Percentiles rank a stretch among this genome's conserved stretches.
Conservation (phyloP, 768 basidiomycete genomes). For the Calvatia gigantea region DNA sequence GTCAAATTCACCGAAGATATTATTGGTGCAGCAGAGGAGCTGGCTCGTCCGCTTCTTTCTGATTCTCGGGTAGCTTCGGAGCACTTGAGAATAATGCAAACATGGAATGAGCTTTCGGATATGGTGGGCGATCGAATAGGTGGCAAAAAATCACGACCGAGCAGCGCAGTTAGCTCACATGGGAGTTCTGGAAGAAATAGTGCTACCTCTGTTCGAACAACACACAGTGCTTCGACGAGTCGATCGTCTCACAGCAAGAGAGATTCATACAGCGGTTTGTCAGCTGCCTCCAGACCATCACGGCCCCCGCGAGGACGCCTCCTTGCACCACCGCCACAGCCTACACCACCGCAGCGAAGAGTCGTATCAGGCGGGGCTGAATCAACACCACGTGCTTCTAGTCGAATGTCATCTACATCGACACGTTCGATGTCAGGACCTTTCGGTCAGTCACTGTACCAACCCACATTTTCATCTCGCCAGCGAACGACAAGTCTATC, state of each 20-base stretch:
- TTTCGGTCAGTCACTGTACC: slow-evolving; percentile 43
- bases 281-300: slow-evolving; percentile 26
- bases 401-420: slow-evolving; percentile 53
- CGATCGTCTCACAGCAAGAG: slow-evolving; percentile 22
- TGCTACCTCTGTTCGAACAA: slow-evolving; percentile 37
- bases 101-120: slow-evolving; percentile 77
- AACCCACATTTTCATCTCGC: slow-evolving; percentile 78
- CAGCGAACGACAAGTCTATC: slow-evolving; percentile 73
- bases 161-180: slow-evolving; percentile 60
- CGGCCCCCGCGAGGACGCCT: slow-evolving; percentile 36
- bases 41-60: slow-evolving; percentile 39
- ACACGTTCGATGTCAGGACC: slow-evolving; percentile 73
- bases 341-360: slow-evolving; percentile 42
- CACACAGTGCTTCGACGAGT: slow-evolving; percentile 12
- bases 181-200: slow-evolving; percentile 58
- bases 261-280: slow-evolving; percentile 26
- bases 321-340: slow-evolving; percentile 42
- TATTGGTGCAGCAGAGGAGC: slow-evolving; percentile 43
- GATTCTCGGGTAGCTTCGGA: slow-evolving; percentile 64
- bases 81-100: slow-evolving; percentile 65
- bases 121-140: slow-evolving; percentile 71
- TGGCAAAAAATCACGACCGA: slow-evolving; percentile 61
- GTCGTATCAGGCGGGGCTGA: slow-evolving; percentile 45
- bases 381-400: slow-evolving; percentile 43
- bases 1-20: slow-evolving; percentile 57